phyloP scores from a whole-genome alignment of 1,284 basidiomycete genomes.

The Trichosporon ovoides region DNA sequence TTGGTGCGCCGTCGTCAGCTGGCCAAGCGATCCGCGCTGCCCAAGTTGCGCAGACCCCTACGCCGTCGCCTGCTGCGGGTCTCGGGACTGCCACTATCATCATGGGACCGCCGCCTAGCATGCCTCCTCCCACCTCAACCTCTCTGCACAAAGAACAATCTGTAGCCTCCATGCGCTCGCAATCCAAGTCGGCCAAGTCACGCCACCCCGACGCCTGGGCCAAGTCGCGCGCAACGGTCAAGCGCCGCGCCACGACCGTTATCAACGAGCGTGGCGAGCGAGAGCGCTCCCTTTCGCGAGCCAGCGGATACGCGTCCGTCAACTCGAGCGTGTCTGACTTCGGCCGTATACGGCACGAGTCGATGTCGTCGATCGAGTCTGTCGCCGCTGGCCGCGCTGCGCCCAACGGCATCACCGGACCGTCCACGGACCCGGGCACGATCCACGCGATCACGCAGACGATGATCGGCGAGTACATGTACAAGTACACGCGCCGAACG shows the following conservation, averaged over 20 bases:
- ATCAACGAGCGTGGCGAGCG: conserved; percentile 14
- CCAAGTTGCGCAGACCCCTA: not conserved
- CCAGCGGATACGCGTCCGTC: conserved; percentile 29
- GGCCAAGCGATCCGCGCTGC: conserved; percentile 43
- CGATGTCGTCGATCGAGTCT: conserved; percentile 40
- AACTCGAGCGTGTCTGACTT: conserved; percentile 28
- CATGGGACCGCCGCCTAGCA: no score
- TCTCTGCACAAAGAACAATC: conserved; percentile 1
- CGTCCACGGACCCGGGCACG: conserved; percentile 70
- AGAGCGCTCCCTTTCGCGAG: conserved; percentile 10
- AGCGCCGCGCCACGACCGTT: conserved; percentile 27
- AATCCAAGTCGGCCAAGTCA: conserved; percentile 14
- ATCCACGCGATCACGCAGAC: conserved; percentile 98
- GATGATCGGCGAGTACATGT: conserved; percentile 98
- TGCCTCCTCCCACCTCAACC: conserved; percentile 55
- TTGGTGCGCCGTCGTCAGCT: not conserved
- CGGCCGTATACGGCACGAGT: conserved; percentile 32
- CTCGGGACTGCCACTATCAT: conserved; percentile 49
- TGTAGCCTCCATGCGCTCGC: conserved; percentile 53
- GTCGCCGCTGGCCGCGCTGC: conserved; percentile 16
- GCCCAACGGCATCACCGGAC: conserved; percentile 27
- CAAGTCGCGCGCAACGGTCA: conserved; percentile 40
- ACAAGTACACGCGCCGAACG: conserved; percentile 91
- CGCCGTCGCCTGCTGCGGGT: not conserved
- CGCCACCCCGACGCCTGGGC: conserved; percentile 49